Evolutionary conservation across 805 yeast species (phyloP), one percentile per base, ranked within the genome.

Genomic region (Groenewaldozyma tartarivorans): DNA sequence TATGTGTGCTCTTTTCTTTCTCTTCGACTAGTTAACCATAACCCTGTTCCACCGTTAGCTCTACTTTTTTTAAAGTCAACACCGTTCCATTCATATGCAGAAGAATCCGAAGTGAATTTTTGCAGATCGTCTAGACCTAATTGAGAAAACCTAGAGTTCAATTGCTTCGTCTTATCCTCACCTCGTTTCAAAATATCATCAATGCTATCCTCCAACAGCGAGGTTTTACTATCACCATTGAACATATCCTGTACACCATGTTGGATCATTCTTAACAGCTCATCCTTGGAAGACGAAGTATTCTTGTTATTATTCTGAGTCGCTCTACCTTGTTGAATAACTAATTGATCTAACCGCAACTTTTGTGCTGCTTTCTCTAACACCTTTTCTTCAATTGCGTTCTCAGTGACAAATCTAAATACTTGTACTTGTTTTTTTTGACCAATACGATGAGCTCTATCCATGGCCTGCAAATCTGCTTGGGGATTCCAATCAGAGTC

Each of bases 401-500:
- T 81, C 55, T 90, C 96, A 2, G 96, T 90, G 21, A 90, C 94
- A 62, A 90, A 85, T 48, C 98, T 68, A 57, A 74, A 90, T 16
- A 90, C 97, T 50, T 75, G 72, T 3, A 90, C 98, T 63, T 90
- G 98, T 57, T 90, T 90, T 55, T 83, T 90, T 59, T 88, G 97
- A 5, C 97, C 97, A 56, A 88, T 88, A 68, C 97, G 76, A 56
- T 88, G 97, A 1, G 96, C 96, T 53, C 97, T 72, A 57, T 88
- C 97, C 97, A 88, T 88, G 1, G 96, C 96, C 63, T 88, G 97
- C 50, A 88, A 67, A 68, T 88, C 97, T 0, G 96, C 96, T 56
- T 88, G 97, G 1, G 97, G 97, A 56, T 88, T 88, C 97, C 97
- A 88, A 62, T 88, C 97, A 0, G 95, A 83, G 60, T 88, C 97